These are phyloP conservation scores for Coniochaeta sp. DNA, from an alignment of 2,329 filamentous ascomycete genomes.

Conservation along the genomic window DNA sequence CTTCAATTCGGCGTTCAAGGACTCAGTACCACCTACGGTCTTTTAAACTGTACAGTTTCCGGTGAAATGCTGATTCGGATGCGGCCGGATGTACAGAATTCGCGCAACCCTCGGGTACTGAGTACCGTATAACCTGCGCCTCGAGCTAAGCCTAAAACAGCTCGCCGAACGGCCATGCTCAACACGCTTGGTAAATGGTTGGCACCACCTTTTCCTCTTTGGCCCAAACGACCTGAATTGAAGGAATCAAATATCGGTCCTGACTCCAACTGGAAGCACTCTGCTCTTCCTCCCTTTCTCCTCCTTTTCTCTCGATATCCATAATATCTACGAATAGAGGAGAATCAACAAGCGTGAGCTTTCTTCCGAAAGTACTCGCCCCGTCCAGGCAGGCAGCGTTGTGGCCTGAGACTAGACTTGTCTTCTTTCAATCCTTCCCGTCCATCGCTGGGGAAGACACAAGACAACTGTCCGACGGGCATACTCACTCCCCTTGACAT, in stretches of 20 bases:
- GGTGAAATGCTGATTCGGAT: neutral
- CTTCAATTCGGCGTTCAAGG: neutral
- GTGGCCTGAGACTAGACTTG: neutral
- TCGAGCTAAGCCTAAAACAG: neutral
- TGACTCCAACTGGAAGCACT: neutral
- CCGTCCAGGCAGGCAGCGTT: neutral
- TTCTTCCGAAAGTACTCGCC: neutral
- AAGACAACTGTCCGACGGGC: neutral
- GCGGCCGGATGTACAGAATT: neutral
- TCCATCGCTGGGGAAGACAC: neutral
- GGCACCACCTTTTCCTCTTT: neutral
- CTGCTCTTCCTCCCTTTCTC: neutral
- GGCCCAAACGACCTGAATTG: neutral
- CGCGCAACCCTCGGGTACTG: neutral
- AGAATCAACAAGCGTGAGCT: neutral
- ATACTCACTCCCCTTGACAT: neutral
- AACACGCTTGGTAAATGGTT: neutral
- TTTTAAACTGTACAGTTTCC: neutral
- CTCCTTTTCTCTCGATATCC: neutral
- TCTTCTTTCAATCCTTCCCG: neutral
- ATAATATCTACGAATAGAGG: neutral
- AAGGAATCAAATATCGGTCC: constrained; percentile 1
- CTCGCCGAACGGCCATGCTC: constrained; percentile 1
- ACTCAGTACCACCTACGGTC: neutral
- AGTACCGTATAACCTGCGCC: neutral